Base-by-base conservation (phyloP, 2,329 filamentous ascomycete genomes). In the Trichophyton schoenleinii region DNA sequence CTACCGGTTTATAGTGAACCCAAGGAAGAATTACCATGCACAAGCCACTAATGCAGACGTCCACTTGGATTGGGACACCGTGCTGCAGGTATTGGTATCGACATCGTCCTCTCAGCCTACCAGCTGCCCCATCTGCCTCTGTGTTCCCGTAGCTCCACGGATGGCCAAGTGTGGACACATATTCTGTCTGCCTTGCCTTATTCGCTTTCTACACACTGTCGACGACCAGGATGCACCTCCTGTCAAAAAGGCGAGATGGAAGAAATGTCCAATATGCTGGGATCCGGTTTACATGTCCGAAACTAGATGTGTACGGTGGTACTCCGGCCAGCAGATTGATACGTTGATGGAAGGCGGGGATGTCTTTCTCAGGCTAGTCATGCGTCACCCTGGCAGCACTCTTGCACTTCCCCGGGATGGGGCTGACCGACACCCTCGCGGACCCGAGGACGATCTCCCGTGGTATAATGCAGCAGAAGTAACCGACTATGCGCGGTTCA, bases 161-260 rank as follows among this genome's bases (percentile, higher is more conserved):
- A 99, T 99, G 92, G 91, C 94, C 48, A 92, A 87, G 70, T 99
- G 94, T 70, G 94, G 94, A 0, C 94, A 99, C 71, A 96, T 99
- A 11, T 97, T 96, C 72, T 99, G 94, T 71, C 78, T 97, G 38
- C 87, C 94, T 4, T 99, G 94, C 71, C 76, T 97, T 64, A 89
- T 97, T 65, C 87, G 94, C 58, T 99, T 95, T 72, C 96, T 99
- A 90, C 89, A 95, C 68, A 88, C 91, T 6, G 87, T 88, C 61
- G 86, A 88, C n/a, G 87, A 88, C 38, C 75, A 76, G 7, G 81
- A 80, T 62, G 77, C 82, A 8, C 66, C 77, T 1, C 80, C 81
- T 0, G 85, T 87, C 64, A 91, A 87, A 75, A 86, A 83, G 68
- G 79, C 87, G 34, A 81, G 87, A 60, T 96, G 89, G 83, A 95